Base-by-base conservation (phyloP, 257 asterid species). In the Scutellaria galericulata region DNA sequence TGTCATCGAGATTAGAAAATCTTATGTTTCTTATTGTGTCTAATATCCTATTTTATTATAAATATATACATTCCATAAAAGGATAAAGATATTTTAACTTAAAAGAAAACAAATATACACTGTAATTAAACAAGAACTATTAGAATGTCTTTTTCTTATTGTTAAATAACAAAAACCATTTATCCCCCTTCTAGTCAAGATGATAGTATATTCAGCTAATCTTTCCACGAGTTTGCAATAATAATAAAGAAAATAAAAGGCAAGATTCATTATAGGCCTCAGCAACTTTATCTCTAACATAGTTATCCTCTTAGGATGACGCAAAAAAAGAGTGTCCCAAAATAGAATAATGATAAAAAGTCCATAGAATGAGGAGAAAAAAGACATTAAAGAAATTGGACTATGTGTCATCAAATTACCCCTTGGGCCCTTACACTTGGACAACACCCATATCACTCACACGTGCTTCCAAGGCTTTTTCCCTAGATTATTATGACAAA, bases 331-430 rank as follows among this genome's bases (percentile, higher is more conserved):
- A 9, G 68, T 51, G 22, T 56, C 81, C 68, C 42, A 9, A 31
- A 66, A 39, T 58, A 45, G 50, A 78, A 80, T 76, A 57, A 66
- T n/a, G 63, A 66, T 39, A 66, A 74, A 66, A 46, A 56, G 81
- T 71, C 79, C 81, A 24, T 41, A 73, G 72, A 72, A 75, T 70
- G 73, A 60, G 77, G 77, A 77, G 54, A 61, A 62, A 86, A 71
- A 68, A 41, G 78, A 64, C 85, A 80, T 12, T 20, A 63, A 53
- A 44, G 46, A 24, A 71, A 71, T 79, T 69, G 83, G 77, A 68
- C 24, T 40, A 53, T 72, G 83, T 82, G 87, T 81, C 92, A 76
- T 37, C 79, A 64, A 74, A 72, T 59, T 18, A 70, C 10, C 55
- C 65, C 59, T 44, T 68, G 73, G 18, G 18, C 18, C 18, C 18